Percentiles rank a stretch among this genome's conserved stretches.
Conservation (phyloP, 495 filamentous ascomycete genomes). For the Trichoderma erinaceum region DNA sequence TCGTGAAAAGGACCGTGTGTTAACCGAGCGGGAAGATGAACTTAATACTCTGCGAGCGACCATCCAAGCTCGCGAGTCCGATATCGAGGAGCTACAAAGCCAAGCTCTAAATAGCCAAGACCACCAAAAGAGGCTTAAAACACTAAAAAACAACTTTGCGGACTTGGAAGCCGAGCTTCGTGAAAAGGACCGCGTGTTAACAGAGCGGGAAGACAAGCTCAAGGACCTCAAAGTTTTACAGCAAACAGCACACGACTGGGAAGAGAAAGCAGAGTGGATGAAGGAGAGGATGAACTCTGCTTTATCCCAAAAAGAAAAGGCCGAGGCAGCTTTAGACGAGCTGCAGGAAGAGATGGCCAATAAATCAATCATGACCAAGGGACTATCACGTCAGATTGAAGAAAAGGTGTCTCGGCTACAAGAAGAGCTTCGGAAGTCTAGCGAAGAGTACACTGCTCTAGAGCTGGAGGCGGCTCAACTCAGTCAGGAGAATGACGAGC, state of each 20-base stretch:
- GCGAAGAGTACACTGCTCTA: conserved; percentile 49
- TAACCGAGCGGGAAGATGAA: conserved; percentile 53
- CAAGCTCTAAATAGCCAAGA: conserved; percentile 47
- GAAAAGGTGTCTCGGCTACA: conserved; percentile 61
- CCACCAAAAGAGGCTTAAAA: conserved; percentile 37
- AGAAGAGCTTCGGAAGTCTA: conserved; percentile 53
- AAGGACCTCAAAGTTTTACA: conserved; percentile 38
- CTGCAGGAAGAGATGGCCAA: conserved; percentile 72
- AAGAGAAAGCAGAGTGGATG: conserved; percentile 49
- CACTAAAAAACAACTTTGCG: conserved; percentile 55
- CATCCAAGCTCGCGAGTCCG: conserved; percentile 43
- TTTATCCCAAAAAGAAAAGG: conserved; percentile 53
- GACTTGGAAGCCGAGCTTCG: conserved; percentile 54
- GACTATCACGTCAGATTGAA: conserved; percentile 69
- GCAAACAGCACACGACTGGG: conserved; percentile 35
- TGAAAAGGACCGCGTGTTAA: conserved; percentile 43
- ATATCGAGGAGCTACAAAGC: conserved; percentile 48
- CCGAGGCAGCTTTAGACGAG: conserved; percentile 54
- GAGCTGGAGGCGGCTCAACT: conserved; percentile 36
- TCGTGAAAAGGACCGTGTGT: conserved; percentile 44
- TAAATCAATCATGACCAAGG: conserved; percentile 71
- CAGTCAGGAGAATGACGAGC: conserved; percentile 42
- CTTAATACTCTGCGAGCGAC: conserved; percentile 48
- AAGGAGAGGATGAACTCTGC: conserved; percentile 58
- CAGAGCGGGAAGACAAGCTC: conserved; percentile 38